Conservation (phyloP, 208 protist genomes). For the Leishmania lainsoni region DNA sequence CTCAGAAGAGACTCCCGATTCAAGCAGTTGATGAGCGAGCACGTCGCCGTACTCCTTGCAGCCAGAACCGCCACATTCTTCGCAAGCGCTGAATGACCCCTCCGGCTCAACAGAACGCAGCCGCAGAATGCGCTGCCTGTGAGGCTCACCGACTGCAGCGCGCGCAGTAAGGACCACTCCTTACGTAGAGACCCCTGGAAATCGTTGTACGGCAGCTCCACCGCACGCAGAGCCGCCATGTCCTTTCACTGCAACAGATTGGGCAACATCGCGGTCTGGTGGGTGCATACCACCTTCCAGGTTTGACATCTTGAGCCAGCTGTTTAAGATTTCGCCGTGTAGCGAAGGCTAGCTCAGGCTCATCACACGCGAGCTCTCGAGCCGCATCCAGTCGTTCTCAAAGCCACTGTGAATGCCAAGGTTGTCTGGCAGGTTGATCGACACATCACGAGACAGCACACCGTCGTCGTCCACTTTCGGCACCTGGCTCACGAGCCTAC, state of each 20-base stretch:
- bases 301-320: slow-evolving; percentile 20
- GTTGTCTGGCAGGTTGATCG: slow-evolving; percentile 34
- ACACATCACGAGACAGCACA: slow-evolving; percentile 12
- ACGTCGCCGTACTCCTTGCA: slow-evolving; percentile 7
- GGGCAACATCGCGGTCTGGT: slow-evolving; percentile 26
- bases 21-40: slow-evolving; percentile 8
- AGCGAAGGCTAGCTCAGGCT: slow-evolving; percentile 24
- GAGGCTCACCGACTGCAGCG: slow-evolving; percentile 22
- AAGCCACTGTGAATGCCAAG: slow-evolving; percentile 16
- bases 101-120: background rate
- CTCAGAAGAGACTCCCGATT: background rate
- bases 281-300: slow-evolving; percentile 23
- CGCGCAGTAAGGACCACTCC: slow-evolving; percentile 9
- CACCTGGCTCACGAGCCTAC: slow-evolving; percentile 18
- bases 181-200: slow-evolving; percentile 16
- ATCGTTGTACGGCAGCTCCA: slow-evolving; percentile 30
- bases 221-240: slow-evolving; percentile 7
- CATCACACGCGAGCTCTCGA: slow-evolving; percentile 19
- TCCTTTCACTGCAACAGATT: slow-evolving; percentile 26
- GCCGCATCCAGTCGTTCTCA: slow-evolving; percentile 11
- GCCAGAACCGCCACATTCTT: slow-evolving; percentile 6
- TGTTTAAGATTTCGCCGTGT: slow-evolving; percentile 11
- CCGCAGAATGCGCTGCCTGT: slow-evolving; percentile 33
- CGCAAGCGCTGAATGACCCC: slow-evolving; percentile 18
- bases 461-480: slow-evolving; percentile 14